Percentiles rank a stretch among this genome's conserved stretches.
These are phyloP conservation scores for Lablab purpureus DNA, from an alignment of 306 rosid species.

Conservation along the genomic window DNA sequence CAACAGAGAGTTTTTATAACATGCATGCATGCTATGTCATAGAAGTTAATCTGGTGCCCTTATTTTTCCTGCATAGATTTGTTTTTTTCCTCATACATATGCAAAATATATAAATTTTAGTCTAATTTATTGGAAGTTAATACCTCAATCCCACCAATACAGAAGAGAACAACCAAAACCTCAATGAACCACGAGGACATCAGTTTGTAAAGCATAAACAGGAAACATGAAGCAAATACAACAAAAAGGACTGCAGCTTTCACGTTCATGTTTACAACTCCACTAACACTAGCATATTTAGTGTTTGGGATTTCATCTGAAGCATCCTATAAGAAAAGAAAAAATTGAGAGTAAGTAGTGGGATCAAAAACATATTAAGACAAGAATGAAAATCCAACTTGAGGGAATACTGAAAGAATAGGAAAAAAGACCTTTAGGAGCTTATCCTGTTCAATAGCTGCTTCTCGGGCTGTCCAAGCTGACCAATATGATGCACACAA, in stretches of 20 bases:
- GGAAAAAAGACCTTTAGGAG: constrained; percentile 66
- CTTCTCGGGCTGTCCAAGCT: constrained; percentile 88
- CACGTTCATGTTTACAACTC: constrained; percentile 78
- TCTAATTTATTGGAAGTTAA: constrained; percentile 28
- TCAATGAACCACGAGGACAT: constrained; percentile 89
- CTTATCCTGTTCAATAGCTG: constrained; percentile 74
- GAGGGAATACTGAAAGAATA: constrained; percentile 28
- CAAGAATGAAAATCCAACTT: constrained; percentile 13
- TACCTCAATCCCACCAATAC: constrained; percentile 97
- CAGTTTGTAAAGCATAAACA: constrained; percentile 78
- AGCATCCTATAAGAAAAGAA: constrained; percentile 65
- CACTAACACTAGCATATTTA: constrained; percentile 50
- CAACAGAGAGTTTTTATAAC: constrained; percentile 18
- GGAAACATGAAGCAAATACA: constrained; percentile 81
- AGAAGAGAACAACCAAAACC: constrained; percentile 91
- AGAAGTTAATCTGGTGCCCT: not conserved
- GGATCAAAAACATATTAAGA: constrained; percentile 18
- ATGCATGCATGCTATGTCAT: constrained; percentile 1
- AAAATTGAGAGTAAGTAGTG: constrained; percentile 29
- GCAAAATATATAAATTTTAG: constrained; percentile 8
- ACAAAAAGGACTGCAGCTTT: constrained; percentile 85
- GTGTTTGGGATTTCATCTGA: constrained; percentile 62
- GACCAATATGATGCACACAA: constrained; percentile 97
- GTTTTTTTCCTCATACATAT: constrained; percentile 2
- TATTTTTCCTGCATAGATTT: not conserved